Evolutionary conservation across 306 rosid genomes (phyloP).

Genomic region (Arachis stenosperma): DNA sequence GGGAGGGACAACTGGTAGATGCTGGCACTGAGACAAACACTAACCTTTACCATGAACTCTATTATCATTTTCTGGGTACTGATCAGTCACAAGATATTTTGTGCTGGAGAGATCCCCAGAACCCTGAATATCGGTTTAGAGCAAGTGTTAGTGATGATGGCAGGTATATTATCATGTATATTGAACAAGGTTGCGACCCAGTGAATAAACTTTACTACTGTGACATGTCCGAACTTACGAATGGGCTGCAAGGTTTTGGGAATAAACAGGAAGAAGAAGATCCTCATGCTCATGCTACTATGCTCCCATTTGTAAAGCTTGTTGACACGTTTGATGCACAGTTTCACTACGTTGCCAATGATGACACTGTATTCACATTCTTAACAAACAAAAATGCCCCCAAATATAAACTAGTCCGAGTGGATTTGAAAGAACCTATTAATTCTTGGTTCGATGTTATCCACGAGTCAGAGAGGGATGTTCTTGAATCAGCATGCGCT

Average conservation of each 20-base stretch:
- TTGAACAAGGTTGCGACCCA: constrained; percentile 84
- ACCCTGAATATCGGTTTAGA: constrained; percentile 71
- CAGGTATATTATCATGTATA: constrained; percentile 68
- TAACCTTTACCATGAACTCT: constrained; percentile 77
- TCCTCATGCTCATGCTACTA: constrained; percentile 31
- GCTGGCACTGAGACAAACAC: constrained; percentile 89
- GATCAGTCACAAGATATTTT: constrained; percentile 84
- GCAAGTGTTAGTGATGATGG: constrained; percentile 78
- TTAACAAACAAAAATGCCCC: constrained; percentile 93
- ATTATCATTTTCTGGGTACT: constrained; percentile 83
- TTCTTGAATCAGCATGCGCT: constrained; percentile 77
- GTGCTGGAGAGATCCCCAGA: constrained; percentile 85
- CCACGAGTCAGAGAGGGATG: constrained; percentile 78
- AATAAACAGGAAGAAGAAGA: constrained; percentile 37
- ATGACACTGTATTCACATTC: constrained; percentile 76
- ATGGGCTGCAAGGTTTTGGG: constrained; percentile 69
- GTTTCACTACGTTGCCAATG: constrained; percentile 74
- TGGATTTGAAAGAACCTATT: constrained; percentile 74
- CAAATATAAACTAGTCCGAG: constrained; percentile 77
- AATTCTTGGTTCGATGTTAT: constrained; percentile 74
- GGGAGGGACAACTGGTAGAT: constrained; percentile 67
- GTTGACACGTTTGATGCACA: constrained; percentile 76
- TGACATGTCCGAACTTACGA: constrained; percentile 70
- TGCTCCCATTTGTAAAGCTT: constrained; percentile 78
- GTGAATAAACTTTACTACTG: constrained; percentile 88